A percentile compares a stretch with the other conserved stretches of the same genome.
phyloP scores from a whole-genome alignment of 1,284 basidiomycete genomes.

The Microbotryomycetes sp. region DNA sequence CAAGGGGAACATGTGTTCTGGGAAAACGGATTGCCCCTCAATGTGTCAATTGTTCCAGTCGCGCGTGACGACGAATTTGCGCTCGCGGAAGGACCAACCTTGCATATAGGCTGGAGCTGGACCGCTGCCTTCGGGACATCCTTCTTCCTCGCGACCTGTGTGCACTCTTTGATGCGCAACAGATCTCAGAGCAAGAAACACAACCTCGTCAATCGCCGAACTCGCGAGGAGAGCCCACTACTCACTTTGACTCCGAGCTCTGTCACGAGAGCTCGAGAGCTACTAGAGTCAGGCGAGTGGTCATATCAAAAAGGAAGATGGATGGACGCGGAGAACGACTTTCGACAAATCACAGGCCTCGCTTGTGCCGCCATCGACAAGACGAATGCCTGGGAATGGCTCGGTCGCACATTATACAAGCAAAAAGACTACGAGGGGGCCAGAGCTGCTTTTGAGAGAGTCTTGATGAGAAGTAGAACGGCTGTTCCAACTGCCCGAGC shows the following conservation, averaged over 20 bases:
- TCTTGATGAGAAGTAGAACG: constrained; percentile 5
- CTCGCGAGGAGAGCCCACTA: constrained; percentile 5
- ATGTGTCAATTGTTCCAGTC: too few relatives aligned
- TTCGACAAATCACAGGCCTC: neutral
- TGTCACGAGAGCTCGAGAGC: neutral
- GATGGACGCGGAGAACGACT: neutral
- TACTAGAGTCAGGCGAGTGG: constrained; percentile 1
- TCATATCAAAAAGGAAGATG: neutral
- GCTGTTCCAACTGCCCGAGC: constrained; percentile 10
- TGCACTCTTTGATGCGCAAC: too few relatives aligned
- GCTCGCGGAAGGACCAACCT: too few relatives aligned
- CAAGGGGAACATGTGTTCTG: too few relatives aligned
- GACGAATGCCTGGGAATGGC: constrained; percentile 16
- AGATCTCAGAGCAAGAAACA: too few relatives aligned
- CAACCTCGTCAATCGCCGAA: too few relatives aligned
- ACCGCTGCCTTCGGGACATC: too few relatives aligned
- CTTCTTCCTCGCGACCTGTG: too few relatives aligned
- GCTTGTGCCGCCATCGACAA: constrained; percentile 9
- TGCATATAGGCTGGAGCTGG: too few relatives aligned
- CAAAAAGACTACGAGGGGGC: constrained; percentile 3
- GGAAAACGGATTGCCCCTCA: too few relatives aligned
- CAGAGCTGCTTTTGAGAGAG: constrained; percentile 4
- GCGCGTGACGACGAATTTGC: too few relatives aligned
- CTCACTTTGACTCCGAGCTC: constrained; percentile 15
- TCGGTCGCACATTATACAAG: constrained; percentile 13